Base-by-base conservation (phyloP, 2,329 filamentous ascomycete genomes). In the Knufia fluminis region DNA sequence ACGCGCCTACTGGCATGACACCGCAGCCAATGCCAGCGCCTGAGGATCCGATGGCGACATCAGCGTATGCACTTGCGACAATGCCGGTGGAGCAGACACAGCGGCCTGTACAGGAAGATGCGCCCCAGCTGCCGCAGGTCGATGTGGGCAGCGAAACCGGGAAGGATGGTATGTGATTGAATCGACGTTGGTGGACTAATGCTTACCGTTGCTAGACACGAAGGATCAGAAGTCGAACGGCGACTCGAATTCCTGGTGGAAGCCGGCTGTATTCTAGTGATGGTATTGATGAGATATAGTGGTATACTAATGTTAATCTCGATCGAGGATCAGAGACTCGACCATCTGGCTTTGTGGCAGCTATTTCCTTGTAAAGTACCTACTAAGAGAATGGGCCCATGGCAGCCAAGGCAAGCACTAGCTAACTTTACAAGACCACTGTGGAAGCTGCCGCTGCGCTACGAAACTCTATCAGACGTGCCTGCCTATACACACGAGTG, bases 81-180 rank as follows among this genome's bases (percentile, higher is more conserved):
- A n/a, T 16, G 35, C 14, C 6, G n/a, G 14, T 7, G 7, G 17
- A n/a, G 12, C 26, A 28, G 26, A 6, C 6, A 6, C 26, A 28
- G 12, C 26, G 12, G 26, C 26, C 26, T 12, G 33, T 20, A 20
- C 51, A 50, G 39, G 20, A 41, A 9, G 38, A 48, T 10, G 46
- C 46, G 4, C 48, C 52, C 12, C 49, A 51, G 31, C 40, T 54
- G 28, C 51, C 53, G 3, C 4, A 83, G 78, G 61, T 97, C 96
- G 14, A 89, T 84, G 61, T 88, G 94, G 16, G 86, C 90, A 1
- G 90, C 86, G 44, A 98, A 73, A 3, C 86, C 89, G 61, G 96
- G 92, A 33, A 97, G n/a, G 8, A 41, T 23, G 42, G 38, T 31
- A 31, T 32, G 43, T 48, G 38, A 33, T 28, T 38, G 44, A 17